Conservation (phyloP, 305 asterid genomes). For the Ajuga reptans region DNA sequence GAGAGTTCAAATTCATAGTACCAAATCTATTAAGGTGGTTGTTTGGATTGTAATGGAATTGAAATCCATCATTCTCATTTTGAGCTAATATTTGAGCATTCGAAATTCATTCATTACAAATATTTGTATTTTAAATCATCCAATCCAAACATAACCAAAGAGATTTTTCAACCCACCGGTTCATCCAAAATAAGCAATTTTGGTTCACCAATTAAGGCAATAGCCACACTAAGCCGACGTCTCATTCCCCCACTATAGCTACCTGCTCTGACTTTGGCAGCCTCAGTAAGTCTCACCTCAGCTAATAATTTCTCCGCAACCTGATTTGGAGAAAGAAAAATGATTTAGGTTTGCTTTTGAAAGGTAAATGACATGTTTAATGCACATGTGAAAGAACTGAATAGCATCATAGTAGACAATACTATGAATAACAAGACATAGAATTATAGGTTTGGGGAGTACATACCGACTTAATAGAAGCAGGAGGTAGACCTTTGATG, state of each 20-base stretch:
- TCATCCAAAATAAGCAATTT: slow-evolving; percentile 83
- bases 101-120: background rate
- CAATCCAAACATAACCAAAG: background rate
- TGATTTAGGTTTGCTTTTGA: background rate
- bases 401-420: background rate
- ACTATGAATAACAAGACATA: background rate
- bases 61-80: background rate
- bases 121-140: background rate
- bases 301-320: slow-evolving; percentile 53
- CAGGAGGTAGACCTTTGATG: slow-evolving; percentile 66
- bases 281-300: slow-evolving; percentile 66
- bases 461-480: slow-evolving; percentile 47
- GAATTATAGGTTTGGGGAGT: slow-evolving; percentile 13
- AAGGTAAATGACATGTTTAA: background rate
- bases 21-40: background rate
- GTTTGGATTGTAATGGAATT: background rate
- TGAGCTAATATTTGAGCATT: background rate
- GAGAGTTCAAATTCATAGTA: background rate
- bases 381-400: background rate
- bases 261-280: slow-evolving; percentile 63
- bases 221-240: slow-evolving; percentile 92
- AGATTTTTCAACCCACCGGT: slow-evolving; percentile 48
- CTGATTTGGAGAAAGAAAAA: slow-evolving; percentile 29
- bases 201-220: slow-evolving; percentile 92
- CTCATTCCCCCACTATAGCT: slow-evolving; percentile 96